Percentiles rank a stretch among this genome's conserved stretches.
Conservation (phyloP, 345 rosid species). For the Rhodomyrtus tomentosa region DNA sequence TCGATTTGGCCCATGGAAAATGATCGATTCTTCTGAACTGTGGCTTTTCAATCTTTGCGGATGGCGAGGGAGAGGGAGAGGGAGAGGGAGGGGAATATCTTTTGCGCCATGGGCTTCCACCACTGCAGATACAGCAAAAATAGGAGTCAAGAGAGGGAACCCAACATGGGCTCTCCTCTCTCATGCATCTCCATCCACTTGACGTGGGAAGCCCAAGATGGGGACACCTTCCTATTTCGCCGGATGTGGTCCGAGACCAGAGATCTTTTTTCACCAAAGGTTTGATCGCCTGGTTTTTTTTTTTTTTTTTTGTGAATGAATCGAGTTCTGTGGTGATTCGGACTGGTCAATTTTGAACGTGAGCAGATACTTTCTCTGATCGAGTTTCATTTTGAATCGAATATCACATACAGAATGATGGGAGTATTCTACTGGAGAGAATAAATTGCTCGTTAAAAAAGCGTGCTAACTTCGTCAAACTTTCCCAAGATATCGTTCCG, state of each 20-base stretch:
- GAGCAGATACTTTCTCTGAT: not conserved
- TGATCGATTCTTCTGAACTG: not conserved
- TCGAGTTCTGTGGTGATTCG: no score
- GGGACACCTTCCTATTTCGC: not conserved
- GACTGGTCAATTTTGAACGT: no score
- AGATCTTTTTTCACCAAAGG: no score
- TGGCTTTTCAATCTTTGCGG: no score
- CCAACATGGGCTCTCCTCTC: not conserved
- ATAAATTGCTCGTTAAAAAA: no score
- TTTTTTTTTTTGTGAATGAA: no score
- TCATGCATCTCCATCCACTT: not conserved
- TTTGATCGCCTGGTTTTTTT: no score
- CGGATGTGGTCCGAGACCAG: no score
- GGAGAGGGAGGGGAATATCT: not conserved
- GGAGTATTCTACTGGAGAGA: not conserved
- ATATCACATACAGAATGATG: no score
- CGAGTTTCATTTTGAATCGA: not conserved
- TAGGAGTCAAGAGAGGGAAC: not conserved
- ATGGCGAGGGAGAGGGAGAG: no score
- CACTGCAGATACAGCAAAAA: not conserved
- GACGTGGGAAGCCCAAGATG: not conserved
- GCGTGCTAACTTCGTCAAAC: not conserved
- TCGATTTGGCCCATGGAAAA: not conserved
- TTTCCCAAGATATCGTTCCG: fast-evolving
- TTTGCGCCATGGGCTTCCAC: not conserved